Conservation (phyloP, 1,139 yeast species). For the Suhomyces coccinellae region DNA sequence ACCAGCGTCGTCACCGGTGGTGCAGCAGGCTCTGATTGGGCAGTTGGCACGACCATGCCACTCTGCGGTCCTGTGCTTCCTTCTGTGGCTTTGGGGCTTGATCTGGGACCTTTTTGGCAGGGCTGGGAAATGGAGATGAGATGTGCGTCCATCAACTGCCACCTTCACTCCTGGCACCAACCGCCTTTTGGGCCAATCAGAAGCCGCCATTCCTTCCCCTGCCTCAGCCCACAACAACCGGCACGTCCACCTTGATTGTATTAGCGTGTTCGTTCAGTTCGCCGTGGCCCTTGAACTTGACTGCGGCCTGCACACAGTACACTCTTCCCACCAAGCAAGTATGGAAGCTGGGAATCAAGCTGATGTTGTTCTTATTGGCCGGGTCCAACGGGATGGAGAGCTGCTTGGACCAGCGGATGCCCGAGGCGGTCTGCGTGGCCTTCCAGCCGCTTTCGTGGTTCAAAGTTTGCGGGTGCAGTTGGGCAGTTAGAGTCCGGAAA, state of each 20-base stretch:
- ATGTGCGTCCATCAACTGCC: too few species aligned
- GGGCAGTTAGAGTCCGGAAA: constrained; percentile 29
- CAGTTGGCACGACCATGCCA: not conserved
- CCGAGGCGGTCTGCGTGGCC: constrained; percentile 21
- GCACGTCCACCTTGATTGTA: constrained; percentile 40
- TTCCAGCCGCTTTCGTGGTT: constrained; percentile 32
- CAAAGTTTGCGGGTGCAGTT: constrained; percentile 24
- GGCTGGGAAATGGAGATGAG: too few species aligned
- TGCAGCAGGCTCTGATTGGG: not conserved
- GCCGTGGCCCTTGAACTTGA: constrained; percentile 42
- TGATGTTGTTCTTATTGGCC: constrained; percentile 40
- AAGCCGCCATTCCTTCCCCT: not conserved
- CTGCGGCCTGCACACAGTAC: constrained; percentile 42
- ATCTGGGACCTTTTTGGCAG: too few species aligned
- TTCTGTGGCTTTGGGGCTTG: too few species aligned
- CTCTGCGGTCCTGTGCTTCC: too few species aligned
- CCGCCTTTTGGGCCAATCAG: not conserved
- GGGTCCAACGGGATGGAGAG: constrained; percentile 33
- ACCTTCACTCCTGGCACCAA: too few species aligned
- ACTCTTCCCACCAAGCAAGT: constrained; percentile 46
- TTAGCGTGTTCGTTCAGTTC: constrained; percentile 40
- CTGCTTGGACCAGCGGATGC: constrained; percentile 31
- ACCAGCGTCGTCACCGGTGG: constrained; percentile 2
- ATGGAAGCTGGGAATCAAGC: constrained; percentile 45
- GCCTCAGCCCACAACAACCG: constrained; percentile 43